Conservation (phyloP, 345 rosid genomes). For the Brassica carinata region DNA sequence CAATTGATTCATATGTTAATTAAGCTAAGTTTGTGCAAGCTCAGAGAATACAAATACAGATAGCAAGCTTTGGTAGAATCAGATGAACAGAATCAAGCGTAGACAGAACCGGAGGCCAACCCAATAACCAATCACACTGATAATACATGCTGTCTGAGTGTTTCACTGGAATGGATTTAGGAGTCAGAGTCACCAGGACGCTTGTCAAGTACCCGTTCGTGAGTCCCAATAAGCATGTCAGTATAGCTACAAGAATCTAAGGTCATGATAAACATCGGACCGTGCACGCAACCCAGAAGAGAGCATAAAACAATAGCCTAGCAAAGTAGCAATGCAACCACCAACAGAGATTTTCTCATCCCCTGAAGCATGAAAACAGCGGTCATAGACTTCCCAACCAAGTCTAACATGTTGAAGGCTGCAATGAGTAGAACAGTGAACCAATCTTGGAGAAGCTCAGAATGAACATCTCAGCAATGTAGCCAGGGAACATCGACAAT, state of each 20-base stretch:
- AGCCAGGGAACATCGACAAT: slow-evolving; percentile 52
- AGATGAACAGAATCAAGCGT: not conserved
- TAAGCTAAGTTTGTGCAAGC: not conserved
- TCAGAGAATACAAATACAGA: not conserved
- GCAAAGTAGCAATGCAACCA: slow-evolving; percentile 47
- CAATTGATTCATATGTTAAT: not conserved
- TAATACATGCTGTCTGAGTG: slow-evolving; percentile 86
- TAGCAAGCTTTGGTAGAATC: not conserved
- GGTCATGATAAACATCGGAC: slow-evolving; percentile 76
- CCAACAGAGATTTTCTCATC: slow-evolving; percentile 47
- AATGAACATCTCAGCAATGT: slow-evolving; percentile 83
- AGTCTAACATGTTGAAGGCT: slow-evolving; percentile 77
- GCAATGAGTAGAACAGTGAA: slow-evolving; percentile 71
- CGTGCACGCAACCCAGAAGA: slow-evolving; percentile 62
- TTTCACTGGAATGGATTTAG: slow-evolving; percentile 66
- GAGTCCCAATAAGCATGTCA: slow-evolving; percentile 78
- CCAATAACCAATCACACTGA: slow-evolving; percentile 45
- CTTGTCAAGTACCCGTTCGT: slow-evolving; percentile 88
- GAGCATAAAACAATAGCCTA: slow-evolving; percentile 80
- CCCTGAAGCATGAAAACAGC: slow-evolving; percentile 54
- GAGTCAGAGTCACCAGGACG: slow-evolving; percentile 77
- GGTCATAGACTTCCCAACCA: slow-evolving; percentile 83
- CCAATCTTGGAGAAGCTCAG: slow-evolving; percentile 82
- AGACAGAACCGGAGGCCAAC: not conserved
- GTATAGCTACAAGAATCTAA: slow-evolving; percentile 76